phyloP scores from a whole-genome alignment of 2,329 filamentous ascomycete species.

The Verticillium klebahnii region DNA sequence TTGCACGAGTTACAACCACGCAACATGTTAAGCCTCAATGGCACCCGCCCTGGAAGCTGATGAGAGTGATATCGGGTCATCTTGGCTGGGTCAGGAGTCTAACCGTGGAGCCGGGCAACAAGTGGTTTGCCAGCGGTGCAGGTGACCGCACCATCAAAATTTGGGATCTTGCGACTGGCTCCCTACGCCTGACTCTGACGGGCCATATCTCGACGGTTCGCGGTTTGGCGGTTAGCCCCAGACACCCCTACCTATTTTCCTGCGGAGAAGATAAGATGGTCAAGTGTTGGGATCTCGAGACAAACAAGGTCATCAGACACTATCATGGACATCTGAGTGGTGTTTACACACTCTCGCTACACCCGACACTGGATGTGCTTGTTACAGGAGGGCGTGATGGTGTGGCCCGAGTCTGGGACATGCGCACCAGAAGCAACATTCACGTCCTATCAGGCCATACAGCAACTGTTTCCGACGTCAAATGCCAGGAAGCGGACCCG shows the following conservation, averaged over 20 bases:
- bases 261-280: constrained; percentile 99
- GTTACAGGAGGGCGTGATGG: constrained; percentile 94
- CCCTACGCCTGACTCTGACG: constrained; percentile 79
- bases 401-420: constrained; percentile 95
- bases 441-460: constrained; percentile 92
- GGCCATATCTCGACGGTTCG: constrained; percentile 93
- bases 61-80: constrained; percentile 95
- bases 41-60: constrained; percentile 98
- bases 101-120: constrained; percentile 90
- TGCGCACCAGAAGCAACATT: constrained; percentile 93
- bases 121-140: constrained; percentile 95
- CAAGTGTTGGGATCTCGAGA: constrained; percentile 99
- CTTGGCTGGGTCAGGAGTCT: constrained; percentile 89
- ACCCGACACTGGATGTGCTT: constrained; percentile 90
- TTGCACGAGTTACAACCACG: not conserved
- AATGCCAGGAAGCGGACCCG: constrained; percentile 93
- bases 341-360: constrained; percentile 89
- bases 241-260: constrained; percentile 95
- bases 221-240: constrained; percentile 83
- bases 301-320: constrained; percentile 98
- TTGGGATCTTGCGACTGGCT: constrained; percentile 89
- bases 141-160: constrained; percentile 98
- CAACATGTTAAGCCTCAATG: constrained; percentile 69
- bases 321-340: constrained; percentile 97
- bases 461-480: constrained; percentile 80